Evolutionary conservation across 345 rosid species (phyloP).

Genomic region (Reutealis trisperma): DNA sequence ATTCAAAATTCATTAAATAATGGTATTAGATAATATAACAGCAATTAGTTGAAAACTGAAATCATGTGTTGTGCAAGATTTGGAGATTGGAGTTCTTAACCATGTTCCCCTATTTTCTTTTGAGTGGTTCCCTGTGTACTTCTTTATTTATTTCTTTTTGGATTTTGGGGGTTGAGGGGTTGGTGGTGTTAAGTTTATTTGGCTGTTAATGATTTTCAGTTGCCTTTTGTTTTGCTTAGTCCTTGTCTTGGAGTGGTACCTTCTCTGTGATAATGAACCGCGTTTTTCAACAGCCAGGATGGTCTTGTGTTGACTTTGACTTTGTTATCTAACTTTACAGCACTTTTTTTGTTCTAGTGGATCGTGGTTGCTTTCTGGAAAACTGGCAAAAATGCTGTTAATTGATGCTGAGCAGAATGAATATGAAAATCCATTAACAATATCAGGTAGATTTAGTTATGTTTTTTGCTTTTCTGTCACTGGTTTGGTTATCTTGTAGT

Average conservation of each 20-base stretch:
- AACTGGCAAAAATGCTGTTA: conserved; percentile 76
- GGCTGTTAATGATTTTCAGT: not conserved
- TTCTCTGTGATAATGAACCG: not conserved
- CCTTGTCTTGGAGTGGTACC: not conserved
- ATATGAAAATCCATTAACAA: conserved; percentile 56
- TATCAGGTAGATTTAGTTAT: conserved; percentile 60
- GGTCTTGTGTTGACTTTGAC: conserved; percentile 3
- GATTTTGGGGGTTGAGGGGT: too few relatives aligned
- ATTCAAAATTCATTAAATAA: too few relatives aligned
- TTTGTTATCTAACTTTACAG: conserved; percentile 5
- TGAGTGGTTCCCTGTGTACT: too few relatives aligned
- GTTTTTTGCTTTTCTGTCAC: too few relatives aligned
- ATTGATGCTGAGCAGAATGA: conserved; percentile 80
- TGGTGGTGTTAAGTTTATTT: not conserved
- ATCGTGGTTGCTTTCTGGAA: conserved; percentile 86
- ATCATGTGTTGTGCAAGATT: too few relatives aligned
- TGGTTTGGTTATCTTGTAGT: too few relatives aligned
- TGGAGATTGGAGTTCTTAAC: not conserved
- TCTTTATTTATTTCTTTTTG: too few relatives aligned
- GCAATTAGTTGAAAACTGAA: too few relatives aligned
- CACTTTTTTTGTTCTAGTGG: conserved; percentile 41
- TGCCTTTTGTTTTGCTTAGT: not conserved
- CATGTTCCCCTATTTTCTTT: not conserved
- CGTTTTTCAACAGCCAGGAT: not conserved
- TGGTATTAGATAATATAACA: too few relatives aligned